These are phyloP conservation scores for Mortierella sp. DNA, from an alignment of 371 early-diverging fungal species.

Conservation along the genomic window DNA sequence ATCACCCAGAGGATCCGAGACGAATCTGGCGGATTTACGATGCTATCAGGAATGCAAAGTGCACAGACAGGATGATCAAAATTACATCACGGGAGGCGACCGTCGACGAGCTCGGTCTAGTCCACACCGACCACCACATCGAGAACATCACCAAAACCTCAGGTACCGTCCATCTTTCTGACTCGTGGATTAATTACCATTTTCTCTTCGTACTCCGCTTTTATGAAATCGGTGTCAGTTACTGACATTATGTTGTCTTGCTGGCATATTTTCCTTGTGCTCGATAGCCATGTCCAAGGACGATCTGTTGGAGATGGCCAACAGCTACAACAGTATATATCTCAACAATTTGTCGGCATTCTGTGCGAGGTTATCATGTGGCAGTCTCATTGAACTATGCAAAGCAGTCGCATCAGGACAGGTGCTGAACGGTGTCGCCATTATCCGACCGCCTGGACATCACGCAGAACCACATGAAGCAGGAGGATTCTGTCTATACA, in stretches of 20 bases:
- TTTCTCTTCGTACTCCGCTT: neutral
- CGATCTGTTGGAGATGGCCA: conserved; percentile 50
- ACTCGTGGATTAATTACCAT: neutral
- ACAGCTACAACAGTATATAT: conserved; percentile 77
- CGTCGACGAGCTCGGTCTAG: conserved; percentile 68
- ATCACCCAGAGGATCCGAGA: conserved; percentile 82
- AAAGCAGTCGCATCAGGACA: conserved; percentile 72
- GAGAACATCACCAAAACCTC: conserved; percentile 57
- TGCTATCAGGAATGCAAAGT: conserved; percentile 62
- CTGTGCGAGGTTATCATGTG: conserved; percentile 77
- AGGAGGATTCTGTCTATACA: conserved; percentile 92
- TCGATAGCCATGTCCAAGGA: conserved; percentile 50
- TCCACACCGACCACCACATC: conserved; percentile 70
- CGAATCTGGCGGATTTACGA: conserved; percentile 77
- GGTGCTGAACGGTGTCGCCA: conserved; percentile 85
- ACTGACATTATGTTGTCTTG: no score
- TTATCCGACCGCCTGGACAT: conserved; percentile 92
- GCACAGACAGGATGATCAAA: conserved; percentile 66
- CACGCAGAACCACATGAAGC: conserved; percentile 83
- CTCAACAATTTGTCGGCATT: conserved; percentile 75
- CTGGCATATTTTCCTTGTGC: neutral
- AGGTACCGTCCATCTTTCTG: conserved; percentile 47
- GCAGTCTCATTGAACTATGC: conserved; percentile 81
- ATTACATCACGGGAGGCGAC: conserved; percentile 67
- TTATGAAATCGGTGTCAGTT: neutral